These are phyloP conservation scores for Alternaria angustiovoidea DNA, from an alignment of 2,329 filamentous ascomycete genomes.

Conservation along the genomic window DNA sequence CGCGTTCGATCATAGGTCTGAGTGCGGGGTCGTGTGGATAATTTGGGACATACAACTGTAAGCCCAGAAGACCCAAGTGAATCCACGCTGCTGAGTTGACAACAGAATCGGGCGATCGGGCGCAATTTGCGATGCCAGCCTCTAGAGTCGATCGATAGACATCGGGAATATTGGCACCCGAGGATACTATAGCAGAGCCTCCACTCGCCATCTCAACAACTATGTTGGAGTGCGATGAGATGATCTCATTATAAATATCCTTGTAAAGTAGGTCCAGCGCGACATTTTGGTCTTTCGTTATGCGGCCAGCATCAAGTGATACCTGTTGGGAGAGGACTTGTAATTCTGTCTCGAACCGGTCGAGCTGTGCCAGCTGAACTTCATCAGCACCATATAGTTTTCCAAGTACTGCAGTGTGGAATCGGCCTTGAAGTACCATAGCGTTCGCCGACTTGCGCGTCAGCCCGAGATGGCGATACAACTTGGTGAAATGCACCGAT, in stretches of 20 bases:
- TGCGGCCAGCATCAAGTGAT: conserved; percentile 41
- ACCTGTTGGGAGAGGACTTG: conserved; percentile 49
- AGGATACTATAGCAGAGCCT: conserved; percentile 15
- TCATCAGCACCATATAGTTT: conserved; percentile 43
- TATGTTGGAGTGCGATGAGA: conserved; percentile 30
- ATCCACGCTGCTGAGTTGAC: conserved; percentile 69
- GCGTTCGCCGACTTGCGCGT: conserved; percentile 28
- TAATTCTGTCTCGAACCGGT: conserved; percentile 53
- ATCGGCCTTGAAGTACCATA: conserved; percentile 37
- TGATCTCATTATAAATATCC: conserved; percentile 29
- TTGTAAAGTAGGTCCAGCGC: conserved; percentile 41
- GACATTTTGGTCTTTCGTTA: conserved; percentile 43
- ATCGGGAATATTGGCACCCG: conserved; percentile 20
- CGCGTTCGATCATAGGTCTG: conserved; percentile 68
- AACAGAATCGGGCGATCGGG: background rate
- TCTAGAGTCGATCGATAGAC: conserved; percentile 47
- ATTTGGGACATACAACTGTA: conserved; percentile 86
- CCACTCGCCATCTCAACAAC: conserved; percentile 15
- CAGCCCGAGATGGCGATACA: conserved; percentile 37
- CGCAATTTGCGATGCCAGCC: conserved; percentile 24
- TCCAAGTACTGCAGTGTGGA: conserved; percentile 41
- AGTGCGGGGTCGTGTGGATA: conserved; percentile 82
- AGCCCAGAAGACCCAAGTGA: conserved; percentile 74
- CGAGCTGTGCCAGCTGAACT: conserved; percentile 51
- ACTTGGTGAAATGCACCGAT: conserved; percentile 31